Evolutionary conservation across 1,284 basidiomycete species (phyloP).

Genomic region (Cutaneotrichosporon cutaneum): DNA sequence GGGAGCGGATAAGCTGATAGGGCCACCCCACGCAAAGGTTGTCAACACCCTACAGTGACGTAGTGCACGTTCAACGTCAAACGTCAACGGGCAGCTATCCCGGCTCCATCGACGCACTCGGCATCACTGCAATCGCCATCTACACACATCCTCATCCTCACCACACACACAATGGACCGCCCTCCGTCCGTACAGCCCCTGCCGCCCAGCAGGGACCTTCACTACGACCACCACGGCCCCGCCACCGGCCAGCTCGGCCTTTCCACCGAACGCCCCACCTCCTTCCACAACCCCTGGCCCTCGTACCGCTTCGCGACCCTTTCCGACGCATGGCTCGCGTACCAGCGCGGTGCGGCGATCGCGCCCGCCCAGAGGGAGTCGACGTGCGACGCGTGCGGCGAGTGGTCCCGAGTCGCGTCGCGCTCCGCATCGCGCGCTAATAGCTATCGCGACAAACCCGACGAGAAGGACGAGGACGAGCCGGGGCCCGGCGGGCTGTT

Average conservation of each 20-base stretch:
- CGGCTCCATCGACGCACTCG: too few relatives aligned
- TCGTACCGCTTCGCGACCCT: conserved; percentile 44
- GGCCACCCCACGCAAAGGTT: too few relatives aligned
- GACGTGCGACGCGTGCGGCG: background rate
- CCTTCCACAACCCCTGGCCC: conserved; percentile 52
- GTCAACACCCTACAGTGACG: background rate
- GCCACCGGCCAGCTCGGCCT: conserved; percentile 5
- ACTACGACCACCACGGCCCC: conserved; percentile 18
- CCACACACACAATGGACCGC: background rate
- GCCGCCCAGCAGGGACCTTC: conserved; percentile 6
- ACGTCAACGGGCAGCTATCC: too few relatives aligned
- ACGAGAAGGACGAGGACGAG: background rate
- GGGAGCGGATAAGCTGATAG: background rate
- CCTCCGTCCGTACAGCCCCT: background rate
- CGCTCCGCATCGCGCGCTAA: background rate
- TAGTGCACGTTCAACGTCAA: background rate
- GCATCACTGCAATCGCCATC: background rate
- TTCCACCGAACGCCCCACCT: conserved; percentile 26
- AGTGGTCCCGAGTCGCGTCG: background rate
- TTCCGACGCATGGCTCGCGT: conserved; percentile 43
- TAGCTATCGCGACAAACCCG: too few relatives aligned
- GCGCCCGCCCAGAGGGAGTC: conserved; percentile 29
- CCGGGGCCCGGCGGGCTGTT: background rate
- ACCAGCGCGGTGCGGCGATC: conserved; percentile 47
- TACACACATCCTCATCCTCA: background rate